These are phyloP conservation scores for Thalia dealbata DNA, from an alignment of 176 grass and related monocot species.

Conservation along the genomic window DNA sequence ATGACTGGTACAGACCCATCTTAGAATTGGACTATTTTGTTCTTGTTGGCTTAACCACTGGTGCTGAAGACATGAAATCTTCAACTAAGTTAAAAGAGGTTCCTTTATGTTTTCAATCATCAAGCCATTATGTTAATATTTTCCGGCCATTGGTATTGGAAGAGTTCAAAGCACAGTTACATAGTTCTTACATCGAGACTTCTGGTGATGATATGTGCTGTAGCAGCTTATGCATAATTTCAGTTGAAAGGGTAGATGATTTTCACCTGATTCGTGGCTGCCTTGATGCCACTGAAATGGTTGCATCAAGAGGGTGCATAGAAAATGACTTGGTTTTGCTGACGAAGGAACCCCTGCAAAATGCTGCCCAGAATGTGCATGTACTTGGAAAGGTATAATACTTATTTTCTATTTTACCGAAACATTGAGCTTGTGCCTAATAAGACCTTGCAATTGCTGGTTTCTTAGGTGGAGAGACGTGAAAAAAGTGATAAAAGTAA, in stretches of 20 bases:
- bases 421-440: slow-evolving; percentile 20
- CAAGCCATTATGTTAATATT: slow-evolving; percentile 81
- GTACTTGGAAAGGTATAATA: slow-evolving; percentile 78
- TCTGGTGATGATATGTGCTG: slow-evolving; percentile 65
- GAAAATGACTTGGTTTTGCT: slow-evolving; percentile 96
- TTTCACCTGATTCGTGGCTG: slow-evolving; percentile 76
- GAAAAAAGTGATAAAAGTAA: slow-evolving; percentile 68
- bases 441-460: slow-evolving; percentile 22
- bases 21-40: slow-evolving; percentile 86
- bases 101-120: slow-evolving; percentile 69
- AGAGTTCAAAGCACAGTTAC: slow-evolving; percentile 92
- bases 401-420: neutral
- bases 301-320: slow-evolving; percentile 43
- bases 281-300: slow-evolving; percentile 44
- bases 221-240: slow-evolving; percentile 53
- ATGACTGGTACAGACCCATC: slow-evolving; percentile 73
- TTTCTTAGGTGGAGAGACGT: slow-evolving; percentile 60
- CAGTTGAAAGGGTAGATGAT: slow-evolving; percentile 94
- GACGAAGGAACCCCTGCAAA: slow-evolving; percentile 67
- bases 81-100: slow-evolving; percentile 51
- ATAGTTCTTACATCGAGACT: slow-evolving; percentile 56
- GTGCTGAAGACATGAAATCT: slow-evolving; percentile 30
- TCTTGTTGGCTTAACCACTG: slow-evolving; percentile 52
- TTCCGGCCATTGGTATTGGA: slow-evolving; percentile 90
- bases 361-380: slow-evolving; percentile 46